Evolutionary conservation across 2,329 filamentous ascomycete species (phyloP), one percentile per base, ranked within the genome.

Genomic region (Biscogniauxia mediterranea): DNA sequence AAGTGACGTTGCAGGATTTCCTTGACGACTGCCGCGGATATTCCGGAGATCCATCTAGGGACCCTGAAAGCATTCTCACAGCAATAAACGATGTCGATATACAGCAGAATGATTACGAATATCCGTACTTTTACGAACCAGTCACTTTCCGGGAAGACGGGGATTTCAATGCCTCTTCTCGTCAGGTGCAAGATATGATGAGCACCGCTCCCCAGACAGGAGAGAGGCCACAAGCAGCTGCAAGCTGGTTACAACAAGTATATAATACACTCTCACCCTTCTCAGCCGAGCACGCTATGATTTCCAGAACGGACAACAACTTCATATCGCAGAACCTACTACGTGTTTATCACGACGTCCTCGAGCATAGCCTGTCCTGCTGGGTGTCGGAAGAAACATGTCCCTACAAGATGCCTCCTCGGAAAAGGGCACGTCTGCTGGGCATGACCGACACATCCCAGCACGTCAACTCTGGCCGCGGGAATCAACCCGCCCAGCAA

Each of bases 301-400:
- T 72, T 7, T 52, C 64, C 1, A 64, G 61, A 0, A 69, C 69
- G 1, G 77, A 78, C 54, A 71, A 68, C 26, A 60, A 65, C 50
- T 74, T 79, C 25, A 76, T 83, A 59, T 77, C 77, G 0, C 74
- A 79, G 50, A 77, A 71, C 15, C 71, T 83, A 19, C 70, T 83
- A 56, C 76, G 76, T 52, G 79, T 84, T 38, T 85, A 84, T 66
- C 82, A 84, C 64, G 81, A 84, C 63, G 82, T 81, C 28, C 75
- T 84, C 64, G 82, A 84, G 64, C 79, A 83, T 65, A 81, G 79
- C 13, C 70, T 84, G 6, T 80, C 81, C 1, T 84, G 82, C 66
- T 85, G 82, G 82, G 65, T 84, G 19, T 82, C 81, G 0, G 82
- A 84, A 62, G 75, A 77, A 54, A 84, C 80, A 2, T 85, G 82